Percentiles rank a stretch among this genome's conserved stretches.
Conservation (phyloP, 192 early-diverging fungal species). For the Entrophospora sp. region DNA sequence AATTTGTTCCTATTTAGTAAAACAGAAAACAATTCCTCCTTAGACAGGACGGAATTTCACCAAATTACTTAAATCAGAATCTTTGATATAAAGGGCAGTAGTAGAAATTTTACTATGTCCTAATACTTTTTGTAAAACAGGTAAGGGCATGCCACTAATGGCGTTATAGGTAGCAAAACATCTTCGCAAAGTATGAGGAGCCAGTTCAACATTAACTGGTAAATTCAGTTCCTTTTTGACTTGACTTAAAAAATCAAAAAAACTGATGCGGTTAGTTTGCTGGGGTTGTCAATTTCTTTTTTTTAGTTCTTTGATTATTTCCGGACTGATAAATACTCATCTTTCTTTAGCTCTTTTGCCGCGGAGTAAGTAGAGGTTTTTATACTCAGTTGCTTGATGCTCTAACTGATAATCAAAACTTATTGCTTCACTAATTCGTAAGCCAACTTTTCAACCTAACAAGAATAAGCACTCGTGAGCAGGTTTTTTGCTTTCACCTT, state of each 20-base stretch:
- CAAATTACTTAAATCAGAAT: conserved; percentile 4
- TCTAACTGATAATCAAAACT: not conserved
- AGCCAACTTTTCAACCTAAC: not conserved
- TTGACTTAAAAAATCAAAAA: not conserved
- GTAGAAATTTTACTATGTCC: conserved; percentile 3
- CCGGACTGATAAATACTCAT: not conserved
- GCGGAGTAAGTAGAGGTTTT: not conserved
- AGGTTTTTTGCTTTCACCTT: conserved; percentile 1
- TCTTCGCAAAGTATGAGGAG: not conserved
- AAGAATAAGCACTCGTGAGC: conserved; percentile 3
- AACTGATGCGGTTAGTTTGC: not conserved
- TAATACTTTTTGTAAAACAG: conserved; percentile 1
- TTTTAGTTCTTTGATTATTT: not conserved
- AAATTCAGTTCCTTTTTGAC: not conserved
- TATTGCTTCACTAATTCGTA: not conserved
- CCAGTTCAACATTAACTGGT: not conserved
- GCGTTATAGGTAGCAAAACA: conserved; percentile 10
- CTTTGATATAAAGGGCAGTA: not conserved
- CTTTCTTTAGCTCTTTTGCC: conserved; percentile 5
- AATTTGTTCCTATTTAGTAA: too few species aligned
- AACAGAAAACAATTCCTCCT: too few species aligned
- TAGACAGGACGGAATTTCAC: not conserved
- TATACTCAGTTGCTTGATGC: not conserved
- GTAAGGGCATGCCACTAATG: not conserved
- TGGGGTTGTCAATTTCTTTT: not conserved